Base-by-base conservation (phyloP, 441 rosid species). In the Manihot esculenta region DNA sequence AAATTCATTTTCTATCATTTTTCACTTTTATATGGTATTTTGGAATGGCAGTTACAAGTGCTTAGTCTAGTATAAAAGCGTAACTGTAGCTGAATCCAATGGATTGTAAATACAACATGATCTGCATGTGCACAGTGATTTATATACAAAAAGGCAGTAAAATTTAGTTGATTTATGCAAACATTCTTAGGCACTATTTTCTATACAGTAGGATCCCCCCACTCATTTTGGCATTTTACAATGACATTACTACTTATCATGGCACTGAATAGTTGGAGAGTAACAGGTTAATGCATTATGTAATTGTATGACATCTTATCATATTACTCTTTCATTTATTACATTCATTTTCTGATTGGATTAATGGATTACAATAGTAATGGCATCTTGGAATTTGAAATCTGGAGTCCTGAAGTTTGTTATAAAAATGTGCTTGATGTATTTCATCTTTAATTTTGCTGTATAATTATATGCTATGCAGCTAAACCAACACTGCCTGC, bases 401-500 rank as follows among this genome's bases (percentile, higher is more conserved):
- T 38, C 42, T 38, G 17, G 56, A 44, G 35, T 27, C 15, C 65
- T n/a, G 12, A 10, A 57, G 24, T 10, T 14, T 68, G 38, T 20
- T 15, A 21, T 66, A 48, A 24, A 23, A 38, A 9, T 18, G n/a
- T 18, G 20, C 24, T 10, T 18, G 17, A 7, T 41, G 0, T 66
- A 23, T 50, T 58, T n/a, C 24, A 15, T 21, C 47, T 38, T 10
- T 9, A 57, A 18, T 26, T 53, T 61, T 74, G 20, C 62, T 9
- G 3, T 35, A 3, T 7, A 50, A 20, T 74, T 47, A 57, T 75
- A 10, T 71, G 78, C 3, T 66, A 13, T 85, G 82, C 80, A 96
- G 99, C 84, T 74, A 96, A 93, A 88, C 99, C 98, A 13, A 87
- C 82, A 3, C 60, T 88, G 74, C 99, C 99, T 21, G 68, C 88